These are phyloP conservation scores for Saccharomyces paradoxus DNA, from an alignment of 805 yeast species.

Conservation along the genomic window DNA sequence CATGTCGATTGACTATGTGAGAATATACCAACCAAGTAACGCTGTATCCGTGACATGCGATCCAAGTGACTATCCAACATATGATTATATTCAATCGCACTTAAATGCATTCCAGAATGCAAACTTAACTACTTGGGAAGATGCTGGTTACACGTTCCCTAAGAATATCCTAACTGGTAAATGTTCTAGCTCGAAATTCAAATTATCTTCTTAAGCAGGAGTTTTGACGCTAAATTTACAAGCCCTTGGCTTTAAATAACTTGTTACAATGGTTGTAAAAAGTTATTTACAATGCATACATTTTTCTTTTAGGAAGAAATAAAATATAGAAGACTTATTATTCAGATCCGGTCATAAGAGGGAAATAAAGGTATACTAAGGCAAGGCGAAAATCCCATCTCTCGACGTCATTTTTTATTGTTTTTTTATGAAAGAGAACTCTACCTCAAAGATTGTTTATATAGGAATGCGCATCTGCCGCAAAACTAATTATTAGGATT, in stretches of 20 bases:
- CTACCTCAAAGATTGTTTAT: neutral
- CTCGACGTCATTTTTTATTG: neutral
- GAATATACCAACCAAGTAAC: constrained; percentile 75
- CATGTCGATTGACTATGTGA: constrained; percentile 70
- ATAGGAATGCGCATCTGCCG: neutral
- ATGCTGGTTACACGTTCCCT: constrained; percentile 64
- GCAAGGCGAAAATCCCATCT: neutral
- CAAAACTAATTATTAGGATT: neutral
- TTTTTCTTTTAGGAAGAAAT: neutral
- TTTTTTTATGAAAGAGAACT: neutral
- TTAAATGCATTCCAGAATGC: constrained; percentile 54
- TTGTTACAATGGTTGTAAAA: neutral
- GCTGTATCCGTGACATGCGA: constrained; percentile 63
- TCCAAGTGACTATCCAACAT: constrained; percentile 74
- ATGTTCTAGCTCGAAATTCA: constrained; percentile 32
- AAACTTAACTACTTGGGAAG: constrained; percentile 65
- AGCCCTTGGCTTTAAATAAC: neutral
- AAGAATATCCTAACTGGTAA: constrained; percentile 47
- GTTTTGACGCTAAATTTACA: neutral
- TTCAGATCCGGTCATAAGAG: neutral
- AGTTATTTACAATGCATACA: neutral
- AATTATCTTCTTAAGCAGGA: neutral
- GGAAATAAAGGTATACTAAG: neutral
- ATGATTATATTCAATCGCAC: constrained; percentile 67
- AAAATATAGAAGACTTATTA: neutral